Conservation (phyloP, 306 rosid genomes). For the Sicyos baderoa region DNA sequence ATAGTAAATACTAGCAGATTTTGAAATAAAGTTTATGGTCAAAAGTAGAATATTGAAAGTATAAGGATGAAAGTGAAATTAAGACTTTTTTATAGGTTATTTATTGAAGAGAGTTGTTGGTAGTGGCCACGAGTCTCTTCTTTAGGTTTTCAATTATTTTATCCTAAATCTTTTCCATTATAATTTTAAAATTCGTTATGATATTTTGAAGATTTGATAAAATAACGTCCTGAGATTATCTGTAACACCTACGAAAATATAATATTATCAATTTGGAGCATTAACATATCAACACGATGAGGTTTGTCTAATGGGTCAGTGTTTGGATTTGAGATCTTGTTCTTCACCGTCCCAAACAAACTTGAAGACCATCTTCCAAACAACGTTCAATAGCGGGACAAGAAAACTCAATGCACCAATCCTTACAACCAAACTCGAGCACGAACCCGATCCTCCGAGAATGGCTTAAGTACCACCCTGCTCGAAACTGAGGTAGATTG, state of each 20-base stretch:
- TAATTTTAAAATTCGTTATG: neutral
- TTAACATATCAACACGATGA: no score
- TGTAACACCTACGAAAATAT: neutral
- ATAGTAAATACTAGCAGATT: neutral
- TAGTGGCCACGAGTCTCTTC: neutral
- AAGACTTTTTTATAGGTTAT: neutral
- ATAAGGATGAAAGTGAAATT: neutral
- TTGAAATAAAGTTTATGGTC: neutral
- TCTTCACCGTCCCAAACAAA: no score
- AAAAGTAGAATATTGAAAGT: neutral
- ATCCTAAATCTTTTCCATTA: neutral
- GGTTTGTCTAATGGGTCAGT: no score
- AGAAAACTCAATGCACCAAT: no score
- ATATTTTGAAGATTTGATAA: neutral
- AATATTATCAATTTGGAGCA: neutral
- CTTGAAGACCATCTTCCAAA: no score
- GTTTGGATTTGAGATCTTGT: no score
- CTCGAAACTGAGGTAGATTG: no score
- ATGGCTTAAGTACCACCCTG: no score
- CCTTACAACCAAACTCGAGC: no score
- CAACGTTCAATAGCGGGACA: no score
- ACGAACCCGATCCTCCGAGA: no score
- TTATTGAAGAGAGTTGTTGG: neutral
- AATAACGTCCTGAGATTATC: neutral
- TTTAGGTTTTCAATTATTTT: neutral